These are phyloP conservation scores for Noccaea bulbosa DNA, from an alignment of 345 rosid species.

Conservation along the genomic window DNA sequence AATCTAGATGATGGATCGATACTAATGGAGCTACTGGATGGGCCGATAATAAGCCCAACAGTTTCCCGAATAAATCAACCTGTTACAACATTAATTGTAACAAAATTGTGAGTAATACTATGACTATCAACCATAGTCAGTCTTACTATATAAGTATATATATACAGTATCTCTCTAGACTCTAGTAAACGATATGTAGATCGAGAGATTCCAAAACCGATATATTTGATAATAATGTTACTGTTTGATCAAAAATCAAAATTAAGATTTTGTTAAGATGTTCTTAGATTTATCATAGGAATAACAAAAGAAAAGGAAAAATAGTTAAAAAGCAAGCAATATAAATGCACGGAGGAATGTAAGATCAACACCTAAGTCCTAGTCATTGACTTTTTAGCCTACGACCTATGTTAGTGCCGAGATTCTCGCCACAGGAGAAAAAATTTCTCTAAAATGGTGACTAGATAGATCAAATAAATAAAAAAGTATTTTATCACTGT, in stretches of 20 bases:
- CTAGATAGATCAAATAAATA: neutral
- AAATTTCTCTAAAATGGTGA: neutral
- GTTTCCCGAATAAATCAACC: conserved; percentile 66
- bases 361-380: conserved; percentile 23
- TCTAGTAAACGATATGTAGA: neutral
- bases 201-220: conserved; percentile 13
- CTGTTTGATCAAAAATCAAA: neutral
- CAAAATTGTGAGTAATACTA: neutral
- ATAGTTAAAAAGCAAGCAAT: neutral
- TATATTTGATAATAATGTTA: conserved; percentile 3
- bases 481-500: no score
- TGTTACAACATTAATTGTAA: conserved; percentile 16
- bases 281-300: conserved; percentile 29
- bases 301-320: conserved; percentile 6
- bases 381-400: conserved; percentile 4
- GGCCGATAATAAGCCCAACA: conserved; percentile 69
- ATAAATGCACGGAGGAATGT: conserved; percentile 3
- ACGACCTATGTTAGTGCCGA: conserved; percentile 22
- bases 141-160: no score
- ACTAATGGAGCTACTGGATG: conserved; percentile 76
- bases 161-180: no score
- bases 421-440: neutral
- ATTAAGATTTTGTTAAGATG: conserved; percentile 3
- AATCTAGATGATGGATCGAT: conserved; percentile 73
- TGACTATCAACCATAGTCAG: neutral